phyloP scores from a whole-genome alignment of 441 rosid genomes.

The Gossypium davidsonii region DNA sequence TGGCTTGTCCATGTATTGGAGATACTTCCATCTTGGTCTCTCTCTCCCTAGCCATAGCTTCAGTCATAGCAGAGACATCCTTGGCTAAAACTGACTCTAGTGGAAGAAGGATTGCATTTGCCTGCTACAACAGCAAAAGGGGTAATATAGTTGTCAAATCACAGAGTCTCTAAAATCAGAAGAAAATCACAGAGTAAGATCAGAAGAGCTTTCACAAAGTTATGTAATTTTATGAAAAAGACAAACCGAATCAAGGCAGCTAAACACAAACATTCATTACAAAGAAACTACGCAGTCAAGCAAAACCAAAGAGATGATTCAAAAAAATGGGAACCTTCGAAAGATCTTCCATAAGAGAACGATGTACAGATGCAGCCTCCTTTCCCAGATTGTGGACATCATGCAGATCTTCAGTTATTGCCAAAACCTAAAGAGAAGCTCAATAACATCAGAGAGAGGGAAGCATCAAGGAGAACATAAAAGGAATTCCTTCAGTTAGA shows the following conservation, averaged over 20 bases:
- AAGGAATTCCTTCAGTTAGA: neutral
- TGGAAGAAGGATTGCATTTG: slow-evolving; percentile 74
- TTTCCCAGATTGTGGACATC: slow-evolving; percentile 85
- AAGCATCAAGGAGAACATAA: slow-evolving; percentile 8
- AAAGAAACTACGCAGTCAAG: slow-evolving; percentile 9
- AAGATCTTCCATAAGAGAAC: slow-evolving; percentile 74
- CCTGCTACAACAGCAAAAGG: slow-evolving; percentile 41
- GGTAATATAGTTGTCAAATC: slow-evolving; percentile 20
- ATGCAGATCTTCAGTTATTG: slow-evolving; percentile 84
- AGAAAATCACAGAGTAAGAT: too few relatives aligned
- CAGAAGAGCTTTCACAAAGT: slow-evolving; percentile 4
- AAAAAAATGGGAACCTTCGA: slow-evolving; percentile 51
- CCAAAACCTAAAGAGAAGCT: slow-evolving; percentile 61
- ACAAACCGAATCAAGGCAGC: neutral
- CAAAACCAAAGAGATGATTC: slow-evolving; percentile 9
- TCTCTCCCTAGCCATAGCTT: slow-evolving; percentile 66
- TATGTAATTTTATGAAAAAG: neutral
- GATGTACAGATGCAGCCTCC: slow-evolving; percentile 74
- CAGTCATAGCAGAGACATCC: slow-evolving; percentile 87
- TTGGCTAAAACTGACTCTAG: slow-evolving; percentile 70
- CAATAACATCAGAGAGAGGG: slow-evolving; percentile 19
- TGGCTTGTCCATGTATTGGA: slow-evolving; percentile 89
- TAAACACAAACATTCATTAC: neutral
- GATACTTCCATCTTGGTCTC: slow-evolving; percentile 78
- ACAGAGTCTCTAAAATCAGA: slow-evolving; percentile 6